A percentile compares a stretch with the other conserved stretches of the same genome.
These are phyloP conservation scores for Cucurbita moschata DNA, from an alignment of 306 rosid species.

Conservation along the genomic window DNA sequence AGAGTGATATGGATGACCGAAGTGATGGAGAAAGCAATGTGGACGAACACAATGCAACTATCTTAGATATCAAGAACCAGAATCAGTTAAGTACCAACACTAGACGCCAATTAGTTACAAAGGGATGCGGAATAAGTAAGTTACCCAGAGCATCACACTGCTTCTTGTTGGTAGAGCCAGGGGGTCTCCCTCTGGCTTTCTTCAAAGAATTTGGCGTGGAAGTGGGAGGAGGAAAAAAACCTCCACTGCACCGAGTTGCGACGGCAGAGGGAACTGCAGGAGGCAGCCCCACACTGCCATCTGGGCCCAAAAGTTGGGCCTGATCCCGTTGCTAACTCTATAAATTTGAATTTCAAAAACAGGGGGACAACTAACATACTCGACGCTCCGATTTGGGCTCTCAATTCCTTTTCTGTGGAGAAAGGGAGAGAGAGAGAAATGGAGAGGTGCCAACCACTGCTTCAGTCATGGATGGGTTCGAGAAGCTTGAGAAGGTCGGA, in stretches of 20 bases:
- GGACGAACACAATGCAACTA: neutral
- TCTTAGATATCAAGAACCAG: neutral
- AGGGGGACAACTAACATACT: too few species aligned
- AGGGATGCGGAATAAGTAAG: neutral
- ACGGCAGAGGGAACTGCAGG: neutral
- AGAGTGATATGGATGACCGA: neutral
- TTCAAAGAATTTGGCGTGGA: slow-evolving; percentile 10
- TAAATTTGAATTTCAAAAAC: too few species aligned
- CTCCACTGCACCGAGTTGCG: slow-evolving; percentile 14
- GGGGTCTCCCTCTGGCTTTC: slow-evolving; percentile 39
- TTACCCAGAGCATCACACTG: neutral
- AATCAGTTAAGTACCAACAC: neutral
- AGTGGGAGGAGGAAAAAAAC: slow-evolving; percentile 4
- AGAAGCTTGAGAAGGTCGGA: too few species aligned
- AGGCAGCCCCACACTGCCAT: slow-evolving; percentile 19
- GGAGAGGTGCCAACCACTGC: too few species aligned
- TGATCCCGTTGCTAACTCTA: too few species aligned
- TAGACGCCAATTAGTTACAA: neutral
- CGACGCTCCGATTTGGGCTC: too few species aligned
- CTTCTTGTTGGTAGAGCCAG: slow-evolving; percentile 38
- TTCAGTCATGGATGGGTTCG: too few species aligned
- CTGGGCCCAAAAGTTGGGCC: slow-evolving; percentile 9
- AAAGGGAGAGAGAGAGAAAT: too few species aligned
- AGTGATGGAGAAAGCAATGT: neutral
- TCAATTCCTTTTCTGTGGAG: too few species aligned